phyloP scores from a whole-genome alignment of 768 basidiomycete species.

The Leccinum obscurum region DNA sequence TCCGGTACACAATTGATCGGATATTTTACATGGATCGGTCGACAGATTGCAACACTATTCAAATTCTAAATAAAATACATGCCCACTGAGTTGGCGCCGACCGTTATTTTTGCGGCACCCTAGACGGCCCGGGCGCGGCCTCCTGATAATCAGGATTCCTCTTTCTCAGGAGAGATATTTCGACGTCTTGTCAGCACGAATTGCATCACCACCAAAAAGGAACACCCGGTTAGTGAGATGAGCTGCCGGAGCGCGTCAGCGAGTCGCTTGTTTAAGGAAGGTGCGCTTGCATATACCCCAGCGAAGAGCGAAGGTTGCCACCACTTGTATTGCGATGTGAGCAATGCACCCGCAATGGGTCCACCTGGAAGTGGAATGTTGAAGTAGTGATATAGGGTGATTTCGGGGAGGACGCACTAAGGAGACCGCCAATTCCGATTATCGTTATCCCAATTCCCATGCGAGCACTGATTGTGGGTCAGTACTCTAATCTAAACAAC shows the following conservation, averaged over 20 bases:
- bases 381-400: background rate
- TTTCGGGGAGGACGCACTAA: slow-evolving; percentile 16
- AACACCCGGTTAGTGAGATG: slow-evolving; percentile 4
- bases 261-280: background rate
- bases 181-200: background rate
- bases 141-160: background rate
- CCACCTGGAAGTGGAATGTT: slow-evolving; percentile 36
- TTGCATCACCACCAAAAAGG: slow-evolving; percentile 9
- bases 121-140: too few species aligned
- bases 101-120: background rate
- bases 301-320: slow-evolving; percentile 54
- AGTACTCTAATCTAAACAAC: background rate
- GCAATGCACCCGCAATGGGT: slow-evolving; percentile 56
- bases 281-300: slow-evolving; percentile 31
- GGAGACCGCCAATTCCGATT: slow-evolving; percentile 17
- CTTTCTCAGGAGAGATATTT: background rate
- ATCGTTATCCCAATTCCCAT: slow-evolving; percentile 4
- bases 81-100: background rate
- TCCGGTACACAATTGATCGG: background rate
- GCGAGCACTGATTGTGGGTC: background rate
- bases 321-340: slow-evolving; percentile 54
- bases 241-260: slow-evolving; percentile 6
- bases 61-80: background rate
- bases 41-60: background rate
- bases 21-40: background rate